phyloP scores from a whole-genome alignment of 2,329 filamentous ascomycete species.

The Cladorrhinum sp. region DNA sequence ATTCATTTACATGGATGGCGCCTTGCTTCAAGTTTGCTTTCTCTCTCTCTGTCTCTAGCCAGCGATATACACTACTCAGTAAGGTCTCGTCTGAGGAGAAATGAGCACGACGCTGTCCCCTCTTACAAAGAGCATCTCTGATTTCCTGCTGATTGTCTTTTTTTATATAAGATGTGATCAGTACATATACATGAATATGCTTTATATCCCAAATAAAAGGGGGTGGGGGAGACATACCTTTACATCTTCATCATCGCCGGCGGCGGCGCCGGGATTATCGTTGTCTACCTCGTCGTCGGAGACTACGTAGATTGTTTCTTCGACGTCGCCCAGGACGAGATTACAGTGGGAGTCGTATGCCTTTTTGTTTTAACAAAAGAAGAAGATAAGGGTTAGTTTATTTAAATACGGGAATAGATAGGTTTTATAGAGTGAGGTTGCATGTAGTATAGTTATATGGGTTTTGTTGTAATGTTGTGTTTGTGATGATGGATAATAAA shows the following conservation, averaged over 20 bases:
- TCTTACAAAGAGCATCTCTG: conserved; percentile 97
- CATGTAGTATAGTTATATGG: background rate
- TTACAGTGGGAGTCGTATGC: conserved; percentile 99
- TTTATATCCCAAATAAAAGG: too few relatives aligned
- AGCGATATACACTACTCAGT: background rate
- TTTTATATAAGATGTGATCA: conserved; percentile 3
- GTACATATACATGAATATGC: background rate
- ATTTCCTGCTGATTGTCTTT: conserved; percentile 94
- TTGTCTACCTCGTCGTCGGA: conserved; percentile 88
- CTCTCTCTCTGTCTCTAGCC: background rate
- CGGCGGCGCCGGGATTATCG: too few relatives aligned
- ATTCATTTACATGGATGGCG: too few relatives aligned
- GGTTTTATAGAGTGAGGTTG: background rate
- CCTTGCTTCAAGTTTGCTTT: too few relatives aligned
- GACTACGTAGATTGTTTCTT: conserved; percentile 95
- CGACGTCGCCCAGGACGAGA: conserved; percentile 89
- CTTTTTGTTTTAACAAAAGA: conserved; percentile 43
- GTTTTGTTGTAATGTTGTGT: background rate
- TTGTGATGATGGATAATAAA: background rate
- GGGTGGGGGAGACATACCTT: conserved; percentile 52
- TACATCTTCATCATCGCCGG: conserved; percentile 68
- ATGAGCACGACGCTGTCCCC: conserved; percentile 41
- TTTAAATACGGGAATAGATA: conserved; percentile 13
- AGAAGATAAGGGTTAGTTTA: conserved; percentile 3
- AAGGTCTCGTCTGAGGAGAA: conserved; percentile 27